Evolutionary conservation across 2,329 filamentous ascomycete genomes (phyloP), one percentile per base, ranked within the genome.

Genomic region (Alternaria alternata): DNA sequence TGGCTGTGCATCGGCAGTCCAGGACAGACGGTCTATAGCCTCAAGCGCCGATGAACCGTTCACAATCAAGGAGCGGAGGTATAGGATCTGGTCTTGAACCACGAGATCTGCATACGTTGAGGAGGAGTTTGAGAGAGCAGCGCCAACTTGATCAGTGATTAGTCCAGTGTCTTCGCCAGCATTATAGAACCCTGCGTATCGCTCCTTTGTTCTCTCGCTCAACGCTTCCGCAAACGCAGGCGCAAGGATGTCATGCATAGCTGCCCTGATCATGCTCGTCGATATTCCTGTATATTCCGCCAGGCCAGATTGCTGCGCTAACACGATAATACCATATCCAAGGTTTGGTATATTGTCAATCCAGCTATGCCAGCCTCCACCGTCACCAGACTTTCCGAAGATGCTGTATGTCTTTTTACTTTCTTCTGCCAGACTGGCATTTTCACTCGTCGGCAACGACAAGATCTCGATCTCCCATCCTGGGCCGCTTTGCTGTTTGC

Each of bases 311-410:
- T 61, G 49, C 30, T 74, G 70, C 8, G 62, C 56, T 1, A 76
- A 47, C 7, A 75, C 55, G 8, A 74, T 64, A 22, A 74, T 54
- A 1, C 74, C 74, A 42, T 75, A 76, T 6, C 74, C 74, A 1
- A 75, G 60, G 46, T 70, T 71, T 12, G 74, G 72, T 22, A 75
- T 65, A 2, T 66, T 60, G 30, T 76, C 74, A 8, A 76, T 69
- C 71, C 72, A 75, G 2, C 66, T 64, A 51, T 70, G 70, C 68
- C 66, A 76, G n/a, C 73, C 73, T 24, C 73, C 73, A 12, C 69
- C 74, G 41, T 74, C 68, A 2, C 74, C 74, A n/a, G 72, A 68
- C 43, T 76, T 76, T 11, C 74, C 74, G 56, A 72, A 76, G 39
- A 69, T 54, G 18, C 56, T 62, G 56, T 75, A 75, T 3, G 66